Evolutionary conservation across 106 monocot species (phyloP).

Genomic region (Phalaenopsis equestris): DNA sequence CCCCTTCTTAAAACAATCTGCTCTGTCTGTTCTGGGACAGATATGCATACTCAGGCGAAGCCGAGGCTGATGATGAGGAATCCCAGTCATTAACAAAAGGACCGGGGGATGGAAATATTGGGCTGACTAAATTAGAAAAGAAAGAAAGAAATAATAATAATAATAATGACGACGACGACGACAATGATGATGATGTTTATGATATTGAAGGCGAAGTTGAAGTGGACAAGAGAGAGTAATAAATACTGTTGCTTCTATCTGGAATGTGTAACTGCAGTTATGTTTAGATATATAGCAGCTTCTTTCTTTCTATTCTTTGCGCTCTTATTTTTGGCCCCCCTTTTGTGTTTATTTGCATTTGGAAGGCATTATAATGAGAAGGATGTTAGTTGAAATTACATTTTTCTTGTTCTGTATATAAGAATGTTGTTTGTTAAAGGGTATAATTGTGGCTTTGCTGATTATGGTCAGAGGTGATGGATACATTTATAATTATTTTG

Average conservation of each 20-base stretch:
- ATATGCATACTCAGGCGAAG: slow-evolving; percentile 88
- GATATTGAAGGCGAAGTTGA: slow-evolving; percentile 40
- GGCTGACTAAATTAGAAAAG: slow-evolving; percentile 54
- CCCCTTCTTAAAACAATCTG: neutral
- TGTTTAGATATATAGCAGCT: neutral
- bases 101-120: slow-evolving; percentile 43
- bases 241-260: neutral
- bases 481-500: too few species aligned
- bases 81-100: slow-evolving; percentile 57
- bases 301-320: neutral
- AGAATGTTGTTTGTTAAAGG: too few species aligned
- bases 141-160: slow-evolving; percentile 31
- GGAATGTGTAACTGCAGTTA: neutral
- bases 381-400: too few species aligned
- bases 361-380: too few species aligned
- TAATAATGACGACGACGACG: slow-evolving; percentile 17
- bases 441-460: too few species aligned
- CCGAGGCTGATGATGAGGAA: slow-evolving; percentile 72
- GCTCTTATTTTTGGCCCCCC: neutral
- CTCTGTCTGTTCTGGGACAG: slow-evolving; percentile 22
- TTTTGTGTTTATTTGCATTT: neutral
- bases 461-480: too few species aligned
- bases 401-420: too few species aligned
- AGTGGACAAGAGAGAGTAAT: slow-evolving; percentile 86
- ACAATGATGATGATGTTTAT: slow-evolving; percentile 17